Percentiles rank a stretch among this genome's conserved stretches.
phyloP scores from a whole-genome alignment of 2,329 filamentous ascomycete species.

The Scedosporium dehoogii region DNA sequence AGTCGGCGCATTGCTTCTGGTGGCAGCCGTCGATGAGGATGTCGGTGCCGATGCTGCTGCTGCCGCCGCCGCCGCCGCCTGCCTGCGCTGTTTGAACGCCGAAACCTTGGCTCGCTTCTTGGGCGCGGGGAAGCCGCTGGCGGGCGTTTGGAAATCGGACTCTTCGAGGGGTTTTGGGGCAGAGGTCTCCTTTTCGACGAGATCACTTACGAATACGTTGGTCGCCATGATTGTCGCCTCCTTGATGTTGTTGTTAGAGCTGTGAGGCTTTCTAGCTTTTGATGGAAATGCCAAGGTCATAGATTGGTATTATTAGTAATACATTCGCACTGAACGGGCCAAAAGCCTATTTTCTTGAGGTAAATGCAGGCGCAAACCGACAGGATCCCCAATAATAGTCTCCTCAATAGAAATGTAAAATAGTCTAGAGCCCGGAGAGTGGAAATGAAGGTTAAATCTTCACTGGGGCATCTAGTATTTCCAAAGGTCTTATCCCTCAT shows the following conservation, averaged over 20 bases:
- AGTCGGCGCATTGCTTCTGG: conserved; percentile 8
- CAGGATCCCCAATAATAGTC: too few species aligned
- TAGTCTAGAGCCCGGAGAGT: too few species aligned
- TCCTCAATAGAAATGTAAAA: too few species aligned
- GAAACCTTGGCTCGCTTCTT: conserved; percentile 67
- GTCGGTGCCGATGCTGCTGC: conserved; percentile 11
- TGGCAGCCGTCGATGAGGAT: not conserved
- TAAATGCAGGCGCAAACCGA: too few species aligned
- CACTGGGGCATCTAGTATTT: too few species aligned
- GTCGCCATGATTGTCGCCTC: not conserved
- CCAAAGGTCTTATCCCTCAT: too few species aligned
- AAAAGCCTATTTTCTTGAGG: too few species aligned
- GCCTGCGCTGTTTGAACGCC: conserved; percentile 66
- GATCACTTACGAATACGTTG: not conserved
- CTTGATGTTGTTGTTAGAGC: not conserved
- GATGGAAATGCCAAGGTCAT: not conserved
- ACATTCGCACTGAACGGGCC: too few species aligned
- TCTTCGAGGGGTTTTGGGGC: conserved; percentile 53
- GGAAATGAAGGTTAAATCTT: too few species aligned
- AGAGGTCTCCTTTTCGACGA: conserved; percentile 1
- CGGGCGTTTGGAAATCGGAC: conserved; percentile 36
- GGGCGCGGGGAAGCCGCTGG: conserved; percentile 78
- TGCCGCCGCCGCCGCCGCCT: conserved; percentile 18
- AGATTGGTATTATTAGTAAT: too few species aligned
- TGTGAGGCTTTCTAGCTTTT: not conserved